Base-by-base conservation (phyloP, 345 rosid genomes). In the Syzygium aqueum region DNA sequence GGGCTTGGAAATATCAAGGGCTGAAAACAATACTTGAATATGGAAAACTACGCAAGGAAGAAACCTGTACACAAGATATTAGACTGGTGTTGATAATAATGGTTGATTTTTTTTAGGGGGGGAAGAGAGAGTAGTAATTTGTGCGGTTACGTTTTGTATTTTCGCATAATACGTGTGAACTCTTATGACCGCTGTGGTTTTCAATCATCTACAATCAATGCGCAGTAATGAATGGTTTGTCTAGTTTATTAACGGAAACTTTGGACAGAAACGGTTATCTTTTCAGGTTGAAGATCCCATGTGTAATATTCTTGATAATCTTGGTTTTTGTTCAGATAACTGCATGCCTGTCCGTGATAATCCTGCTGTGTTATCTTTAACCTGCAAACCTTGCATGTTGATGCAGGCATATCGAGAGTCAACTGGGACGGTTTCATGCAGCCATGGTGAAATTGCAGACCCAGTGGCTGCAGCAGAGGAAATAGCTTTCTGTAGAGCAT, bases 381-480 rank as follows among this genome's bases (percentile, higher is more conserved):
- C 80, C 46, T 73, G 46, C 43, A 80, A 53, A 54, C 56, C 50
- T 49, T 46, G 53, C 65, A 50, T 86, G 51, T 84, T 73, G 50
- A 78, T 87, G 65, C 93, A 97, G 99, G 99, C 98, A 37, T 95
- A 96, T 87, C 98, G 98, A 2, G 99, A 97, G 88, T 93, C 99
- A 22, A 94, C 96, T 37, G 99, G 99, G 90, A 97, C 98, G 21
- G 93, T 95, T 56, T 90, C 93, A 53, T 84, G 95, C 7, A 86
- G 87, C 51, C 92, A 95, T 80, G 90, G 89, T 53, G 53, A 88
- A 57, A 85, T 88, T 19, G 91, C 52, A 9, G 99, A 97, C 90
- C 98, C 95, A 19, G 99, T 97, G 87, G 90, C 97, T 87, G 95
- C 96, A 78, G 99, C 99, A 4, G 99, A 97, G 91, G 99, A 96